phyloP scores from a whole-genome alignment of 257 asterid species.

The Scutellaria minor region DNA sequence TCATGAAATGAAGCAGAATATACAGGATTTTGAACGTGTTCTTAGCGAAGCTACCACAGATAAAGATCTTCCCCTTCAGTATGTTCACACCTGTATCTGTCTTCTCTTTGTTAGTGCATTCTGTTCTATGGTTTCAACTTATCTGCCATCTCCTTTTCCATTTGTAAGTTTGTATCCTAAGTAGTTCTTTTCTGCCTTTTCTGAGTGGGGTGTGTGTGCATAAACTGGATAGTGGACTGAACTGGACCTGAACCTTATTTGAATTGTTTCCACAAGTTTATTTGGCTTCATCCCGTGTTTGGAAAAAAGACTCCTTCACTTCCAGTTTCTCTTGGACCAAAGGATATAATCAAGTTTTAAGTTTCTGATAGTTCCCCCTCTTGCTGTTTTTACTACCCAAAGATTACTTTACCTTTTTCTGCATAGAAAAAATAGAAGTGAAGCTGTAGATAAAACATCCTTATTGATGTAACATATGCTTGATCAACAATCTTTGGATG shows the following conservation, averaged over 20 bases:
- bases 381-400: background rate
- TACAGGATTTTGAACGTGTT: slow-evolving; percentile 96
- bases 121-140: slow-evolving; percentile 3
- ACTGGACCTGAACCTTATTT: slow-evolving; percentile 18
- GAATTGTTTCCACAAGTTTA: background rate
- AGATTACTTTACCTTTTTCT: background rate
- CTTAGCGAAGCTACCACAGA: slow-evolving; percentile 88
- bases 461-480: background rate
- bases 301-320: slow-evolving; percentile 1
- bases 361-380: background rate
- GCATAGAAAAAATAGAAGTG: background rate
- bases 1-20: slow-evolving; percentile 86
- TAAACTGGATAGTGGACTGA: slow-evolving; percentile 14
- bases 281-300: slow-evolving; percentile 1
- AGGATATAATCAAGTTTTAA: background rate
- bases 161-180: slow-evolving; percentile 15
- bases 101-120: slow-evolving; percentile 29
- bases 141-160: slow-evolving; percentile 17
- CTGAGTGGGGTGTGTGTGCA: slow-evolving; percentile 3
- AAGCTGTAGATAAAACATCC: slow-evolving; percentile 13
- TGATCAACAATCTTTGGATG: background rate
- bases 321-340: background rate
- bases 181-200: slow-evolving; percentile 24
- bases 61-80: slow-evolving; percentile 91
- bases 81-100: slow-evolving; percentile 42